These are phyloP conservation scores for Phylloporus sp. DNA, from an alignment of 768 basidiomycete genomes.

Conservation along the genomic window DNA sequence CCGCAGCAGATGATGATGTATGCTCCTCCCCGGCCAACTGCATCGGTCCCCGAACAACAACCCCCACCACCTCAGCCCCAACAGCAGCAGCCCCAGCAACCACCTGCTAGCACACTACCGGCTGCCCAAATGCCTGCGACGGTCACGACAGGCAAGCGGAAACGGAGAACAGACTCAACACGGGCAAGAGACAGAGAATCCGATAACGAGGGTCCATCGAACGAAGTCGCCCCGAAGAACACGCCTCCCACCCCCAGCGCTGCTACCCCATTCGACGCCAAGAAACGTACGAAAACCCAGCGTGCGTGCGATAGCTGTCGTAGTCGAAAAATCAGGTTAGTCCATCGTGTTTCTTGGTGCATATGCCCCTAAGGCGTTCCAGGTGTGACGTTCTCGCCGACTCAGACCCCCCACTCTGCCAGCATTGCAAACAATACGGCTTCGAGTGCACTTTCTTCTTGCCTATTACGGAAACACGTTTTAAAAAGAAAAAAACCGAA, in stretches of 20 bases:
- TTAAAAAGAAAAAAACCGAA: constrained; percentile 92
- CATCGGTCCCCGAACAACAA: constrained; percentile 33
- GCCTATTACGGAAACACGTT: constrained; percentile 97
- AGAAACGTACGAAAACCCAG: constrained; percentile 90
- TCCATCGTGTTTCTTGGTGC: constrained; percentile 1
- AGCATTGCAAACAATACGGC: constrained; percentile 91
- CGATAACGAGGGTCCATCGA: constrained; percentile 60
- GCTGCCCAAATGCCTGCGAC: constrained; percentile 33
- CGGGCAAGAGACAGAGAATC: constrained; percentile 48
- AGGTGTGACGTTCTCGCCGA: constrained; percentile 84
- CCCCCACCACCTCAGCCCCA: constrained; percentile 22
- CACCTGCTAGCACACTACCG: constrained; percentile 31
- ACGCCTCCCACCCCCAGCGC: constrained; percentile 27
- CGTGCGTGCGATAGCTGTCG: constrained; percentile 91
- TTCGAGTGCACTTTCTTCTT: constrained; percentile 98
- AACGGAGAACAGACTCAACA: constrained; percentile 47
- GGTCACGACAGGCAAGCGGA: constrained; percentile 49
- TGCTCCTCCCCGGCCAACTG: constrained; percentile 38
- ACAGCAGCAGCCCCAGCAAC: constrained; percentile 25
- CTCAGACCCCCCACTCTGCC: constrained; percentile 75
- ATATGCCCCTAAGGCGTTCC: constrained; percentile 9
- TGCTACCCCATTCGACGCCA: constrained; percentile 48
- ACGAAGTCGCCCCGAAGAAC: constrained; percentile 38
- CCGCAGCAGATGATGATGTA: constrained; percentile 68
- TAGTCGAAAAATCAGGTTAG: constrained; percentile 79